A percentile compares a stretch with the other conserved stretches of the same genome.
Conservation (phyloP, 768 basidiomycete species). For the Suillus brevipes region DNA sequence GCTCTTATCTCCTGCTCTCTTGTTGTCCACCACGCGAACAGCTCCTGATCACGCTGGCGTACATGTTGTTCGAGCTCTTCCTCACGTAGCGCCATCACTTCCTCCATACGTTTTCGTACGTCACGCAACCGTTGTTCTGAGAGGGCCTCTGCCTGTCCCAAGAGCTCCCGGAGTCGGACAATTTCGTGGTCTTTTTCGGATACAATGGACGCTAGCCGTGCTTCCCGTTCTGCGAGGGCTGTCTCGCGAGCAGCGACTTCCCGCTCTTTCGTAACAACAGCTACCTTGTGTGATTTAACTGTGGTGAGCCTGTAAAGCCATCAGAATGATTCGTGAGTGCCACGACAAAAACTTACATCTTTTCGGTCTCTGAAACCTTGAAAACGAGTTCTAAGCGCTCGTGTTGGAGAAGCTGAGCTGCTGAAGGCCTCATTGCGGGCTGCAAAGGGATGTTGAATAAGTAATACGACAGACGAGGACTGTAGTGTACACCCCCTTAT, state of each 20-base stretch:
- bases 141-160: conserved; percentile 41
- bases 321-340: background rate
- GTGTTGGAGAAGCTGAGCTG: conserved; percentile 76
- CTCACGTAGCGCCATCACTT: conserved; percentile 69
- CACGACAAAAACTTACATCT: conserved; percentile 52
- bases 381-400: conserved; percentile 71
- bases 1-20: conserved; percentile 51
- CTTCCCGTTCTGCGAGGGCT: conserved; percentile 55
- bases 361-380: conserved; percentile 76
- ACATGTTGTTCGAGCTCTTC: conserved; percentile 74
- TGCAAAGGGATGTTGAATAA: conserved; percentile 27
- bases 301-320: conserved; percentile 49
- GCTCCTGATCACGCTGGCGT: conserved; percentile 59
- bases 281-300: conserved; percentile 64
- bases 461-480: conserved; percentile 11
- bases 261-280: conserved; percentile 58
- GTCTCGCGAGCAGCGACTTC: conserved; percentile 62
- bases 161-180: conserved; percentile 43
- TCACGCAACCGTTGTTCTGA: conserved; percentile 52
- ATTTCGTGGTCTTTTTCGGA: conserved; percentile 64
- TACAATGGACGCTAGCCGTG: conserved; percentile 46
- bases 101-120: conserved; percentile 67
- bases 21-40: conserved; percentile 57
- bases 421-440: conserved; percentile 88
- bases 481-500: background rate